Evolutionary conservation across 257 asterid species (phyloP), one percentile per base, ranked within the genome.

Genomic region (Gentiana macrophylla): DNA sequence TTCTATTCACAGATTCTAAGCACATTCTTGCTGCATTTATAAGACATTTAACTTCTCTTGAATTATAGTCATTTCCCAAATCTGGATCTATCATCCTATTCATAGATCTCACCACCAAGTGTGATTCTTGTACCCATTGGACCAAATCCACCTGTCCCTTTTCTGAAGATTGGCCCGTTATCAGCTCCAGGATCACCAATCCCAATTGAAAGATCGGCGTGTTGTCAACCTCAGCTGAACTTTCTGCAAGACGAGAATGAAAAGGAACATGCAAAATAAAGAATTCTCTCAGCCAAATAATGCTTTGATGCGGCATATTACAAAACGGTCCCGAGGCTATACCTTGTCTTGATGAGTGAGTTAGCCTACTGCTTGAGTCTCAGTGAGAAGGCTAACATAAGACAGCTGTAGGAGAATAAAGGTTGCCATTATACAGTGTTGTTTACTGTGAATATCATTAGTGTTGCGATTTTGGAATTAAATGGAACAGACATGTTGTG

Each of bases 71-170:
- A 63, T 73, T 75, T 2, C 95, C 96, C 47, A 87, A 80, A 35
- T 91, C 98, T n/a, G 98, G 95, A 73, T 87, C 96, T 6, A 87
- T 64, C 85, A 86, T 87, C 69, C 73, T 75, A 67, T 72, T 81
- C 41, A 83, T 74, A 45, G 96, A 80, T 67, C 66, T 76, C 6
- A 41, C 24, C 3, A 83, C 67, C 37, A 77, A 56, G 15, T 62
- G 65, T 11, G 80, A 62, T 55, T 84, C 83, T 76, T 74, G 91
- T 55, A 87, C 84, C 98, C 96, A 87, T 15, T 80, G 74, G 32
- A 79, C 78, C 50, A 84, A 61, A 45, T 84, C 95, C 9, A 65
- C 67, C 10, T 89, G 84, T 49, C 92, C 96, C n/a, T 60, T 64
- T 12, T 80, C 92, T 0, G 96, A 76, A 1, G 92, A 84, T 63